These are phyloP conservation scores for Raddia guianensis DNA, from an alignment of 176 grass and related monocot species.

Conservation along the genomic window DNA sequence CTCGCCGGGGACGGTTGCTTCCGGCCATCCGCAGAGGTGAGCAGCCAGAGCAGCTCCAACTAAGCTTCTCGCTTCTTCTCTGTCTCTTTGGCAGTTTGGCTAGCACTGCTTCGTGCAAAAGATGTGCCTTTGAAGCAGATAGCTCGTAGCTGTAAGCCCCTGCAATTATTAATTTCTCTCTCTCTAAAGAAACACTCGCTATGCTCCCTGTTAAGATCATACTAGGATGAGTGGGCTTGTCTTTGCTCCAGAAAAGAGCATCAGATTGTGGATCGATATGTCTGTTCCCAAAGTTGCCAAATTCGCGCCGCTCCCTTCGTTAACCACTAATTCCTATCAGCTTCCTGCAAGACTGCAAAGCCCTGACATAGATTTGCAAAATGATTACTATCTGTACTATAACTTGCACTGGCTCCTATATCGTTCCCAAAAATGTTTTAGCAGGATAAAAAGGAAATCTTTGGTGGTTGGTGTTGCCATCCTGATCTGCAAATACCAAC, in stretches of 20 bases:
- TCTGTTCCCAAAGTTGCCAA: background rate
- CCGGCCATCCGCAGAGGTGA: constrained; percentile 68
- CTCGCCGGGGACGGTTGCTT: constrained; percentile 44
- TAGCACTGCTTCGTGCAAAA: background rate
- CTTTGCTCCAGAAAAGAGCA: background rate
- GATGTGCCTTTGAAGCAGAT: background rate
- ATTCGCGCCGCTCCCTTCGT: background rate
- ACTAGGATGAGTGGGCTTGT: background rate
- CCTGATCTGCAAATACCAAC: constrained; percentile 14
- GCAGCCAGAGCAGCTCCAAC: background rate
- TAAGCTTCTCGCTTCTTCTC: constrained; percentile 5
- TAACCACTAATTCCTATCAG: background rate
- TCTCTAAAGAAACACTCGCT: background rate
- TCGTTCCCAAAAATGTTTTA: background rate
- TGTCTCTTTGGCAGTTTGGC: background rate
- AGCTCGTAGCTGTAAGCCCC: background rate
- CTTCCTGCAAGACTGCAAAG: constrained; percentile 8
- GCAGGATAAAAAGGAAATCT: background rate
- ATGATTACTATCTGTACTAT: background rate
- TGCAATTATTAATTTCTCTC: background rate
- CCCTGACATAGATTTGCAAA: background rate
- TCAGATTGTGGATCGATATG: background rate
- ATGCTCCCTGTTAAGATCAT: constrained; percentile 27
- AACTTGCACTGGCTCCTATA: background rate
- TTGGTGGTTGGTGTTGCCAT: constrained; percentile 26